Evolutionary conservation across 257 asterid genomes (phyloP).

Genomic region (Linaria vulgaris): DNA sequence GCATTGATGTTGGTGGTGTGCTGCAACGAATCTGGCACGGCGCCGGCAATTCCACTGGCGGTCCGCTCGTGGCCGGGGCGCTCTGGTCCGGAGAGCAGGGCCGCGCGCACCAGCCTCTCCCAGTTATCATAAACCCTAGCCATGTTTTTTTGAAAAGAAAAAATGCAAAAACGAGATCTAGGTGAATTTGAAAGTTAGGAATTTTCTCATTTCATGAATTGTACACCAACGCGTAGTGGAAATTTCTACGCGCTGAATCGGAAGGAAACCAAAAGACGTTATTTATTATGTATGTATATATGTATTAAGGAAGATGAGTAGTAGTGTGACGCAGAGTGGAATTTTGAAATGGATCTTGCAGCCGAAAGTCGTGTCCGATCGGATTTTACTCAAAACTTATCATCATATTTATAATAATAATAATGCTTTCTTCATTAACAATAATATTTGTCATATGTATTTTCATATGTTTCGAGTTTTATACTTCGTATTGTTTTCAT

Average conservation of each 20-base stretch:
- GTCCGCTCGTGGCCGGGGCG: constrained; percentile 67
- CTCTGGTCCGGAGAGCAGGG: constrained; percentile 65
- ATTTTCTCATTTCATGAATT: constrained; percentile 25
- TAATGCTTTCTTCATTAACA: too few species aligned
- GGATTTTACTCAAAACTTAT: too few species aligned
- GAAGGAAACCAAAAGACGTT: too few species aligned
- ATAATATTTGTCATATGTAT: too few species aligned
- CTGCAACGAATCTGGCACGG: constrained; percentile 91
- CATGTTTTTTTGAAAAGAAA: constrained; percentile 31
- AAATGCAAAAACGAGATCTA: constrained; percentile 26
- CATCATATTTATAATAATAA: too few species aligned
- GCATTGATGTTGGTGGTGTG: constrained; percentile 76
- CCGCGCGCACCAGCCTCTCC: constrained; percentile 80
- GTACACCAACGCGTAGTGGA: constrained; percentile 30
- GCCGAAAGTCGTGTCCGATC: too few species aligned
- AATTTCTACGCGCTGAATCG: constrained; percentile 34
- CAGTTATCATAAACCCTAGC: constrained; percentile 73
- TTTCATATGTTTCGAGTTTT: too few species aligned
- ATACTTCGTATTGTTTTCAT: too few species aligned
- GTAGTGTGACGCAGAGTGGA: too few species aligned
- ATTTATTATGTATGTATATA: too few species aligned
- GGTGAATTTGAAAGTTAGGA: constrained; percentile 14
- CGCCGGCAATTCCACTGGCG: constrained; percentile 82
- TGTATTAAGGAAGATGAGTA: too few species aligned
- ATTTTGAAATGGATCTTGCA: too few species aligned